phyloP scores from a whole-genome alignment of 352 stramenopile species.

The Phytophthora constricta region DNA sequence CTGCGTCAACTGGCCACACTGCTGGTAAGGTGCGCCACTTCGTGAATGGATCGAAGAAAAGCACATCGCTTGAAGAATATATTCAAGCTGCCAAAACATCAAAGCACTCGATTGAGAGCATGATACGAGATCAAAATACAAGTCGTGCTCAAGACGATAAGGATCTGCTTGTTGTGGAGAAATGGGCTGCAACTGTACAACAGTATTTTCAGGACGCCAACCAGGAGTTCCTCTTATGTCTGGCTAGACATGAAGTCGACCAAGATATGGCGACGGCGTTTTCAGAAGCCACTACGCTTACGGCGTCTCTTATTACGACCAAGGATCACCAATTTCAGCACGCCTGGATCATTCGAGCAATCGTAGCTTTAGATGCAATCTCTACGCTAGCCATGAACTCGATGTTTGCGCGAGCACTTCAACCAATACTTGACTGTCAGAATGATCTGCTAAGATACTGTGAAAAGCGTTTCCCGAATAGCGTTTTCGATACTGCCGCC shows the following conservation, averaged over 20 bases:
- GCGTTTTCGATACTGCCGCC: background rate
- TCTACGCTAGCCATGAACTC: background rate
- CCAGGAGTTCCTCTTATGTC: background rate
- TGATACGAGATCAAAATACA: background rate
- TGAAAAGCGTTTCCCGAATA: background rate
- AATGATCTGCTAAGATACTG: background rate
- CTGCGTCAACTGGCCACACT: background rate
- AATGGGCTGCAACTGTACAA: background rate
- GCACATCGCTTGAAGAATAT: background rate
- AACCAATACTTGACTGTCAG: background rate
- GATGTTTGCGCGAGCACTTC: background rate
- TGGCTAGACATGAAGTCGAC: background rate
- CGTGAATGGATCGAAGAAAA: background rate
- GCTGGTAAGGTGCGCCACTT: background rate
- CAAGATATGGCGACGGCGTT: background rate
- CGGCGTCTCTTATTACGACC: background rate
- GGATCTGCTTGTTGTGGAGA: background rate
- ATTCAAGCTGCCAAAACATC: background rate
- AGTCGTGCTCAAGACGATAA: background rate
- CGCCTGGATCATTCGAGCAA: background rate
- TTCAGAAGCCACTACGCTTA: background rate
- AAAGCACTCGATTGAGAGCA: background rate
- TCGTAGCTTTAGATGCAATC: background rate
- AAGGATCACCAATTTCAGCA: background rate
- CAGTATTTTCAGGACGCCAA: background rate